Evolutionary conservation across 2,329 filamentous ascomycete species (phyloP).

Genomic region (Pestalotiopsis fici): DNA sequence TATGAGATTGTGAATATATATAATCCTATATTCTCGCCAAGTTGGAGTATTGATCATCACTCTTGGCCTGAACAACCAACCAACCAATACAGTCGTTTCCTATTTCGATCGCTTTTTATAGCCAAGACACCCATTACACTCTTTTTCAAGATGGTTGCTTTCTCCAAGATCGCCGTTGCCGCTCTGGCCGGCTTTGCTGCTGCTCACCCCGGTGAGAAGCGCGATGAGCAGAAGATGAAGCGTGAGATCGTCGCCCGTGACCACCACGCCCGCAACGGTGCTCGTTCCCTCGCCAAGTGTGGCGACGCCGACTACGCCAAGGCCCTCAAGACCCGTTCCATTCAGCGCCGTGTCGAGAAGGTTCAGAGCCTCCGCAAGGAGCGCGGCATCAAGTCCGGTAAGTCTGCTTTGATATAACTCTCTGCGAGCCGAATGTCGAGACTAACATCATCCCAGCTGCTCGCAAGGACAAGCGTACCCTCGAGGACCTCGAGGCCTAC

Average conservation of each 20-base stretch:
- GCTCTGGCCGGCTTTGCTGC: conserved; percentile 24
- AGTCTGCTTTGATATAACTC: conserved; percentile 13
- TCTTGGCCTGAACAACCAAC: neutral
- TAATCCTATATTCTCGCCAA: neutral
- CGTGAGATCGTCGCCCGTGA: conserved; percentile 34
- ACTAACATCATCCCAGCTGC: conserved; percentile 16
- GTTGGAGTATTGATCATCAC: neutral
- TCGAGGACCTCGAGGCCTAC: conserved; percentile 32
- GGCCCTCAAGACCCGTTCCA: conserved; percentile 38
- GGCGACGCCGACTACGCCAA: conserved; percentile 37
- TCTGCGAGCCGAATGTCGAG: too few relatives aligned
- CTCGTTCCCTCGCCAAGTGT: conserved; percentile 40
- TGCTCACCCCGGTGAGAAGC: conserved; percentile 34
- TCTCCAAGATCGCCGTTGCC: conserved; percentile 20
- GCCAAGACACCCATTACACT: neutral
- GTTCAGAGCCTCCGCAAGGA: conserved; percentile 39
- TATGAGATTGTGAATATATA: neutral
- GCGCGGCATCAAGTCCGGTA: conserved; percentile 30
- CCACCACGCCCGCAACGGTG: conserved; percentile 27
- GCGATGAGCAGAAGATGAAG: conserved; percentile 29
- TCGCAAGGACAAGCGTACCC: conserved; percentile 32
- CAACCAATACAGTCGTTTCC: conserved; percentile 6
- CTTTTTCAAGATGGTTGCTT: conserved; percentile 13
- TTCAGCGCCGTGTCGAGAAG: conserved; percentile 39
- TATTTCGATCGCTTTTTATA: neutral